Evolutionary conservation across 2,329 filamentous ascomycete genomes (phyloP).

Genomic region (Geosmithia flava): DNA sequence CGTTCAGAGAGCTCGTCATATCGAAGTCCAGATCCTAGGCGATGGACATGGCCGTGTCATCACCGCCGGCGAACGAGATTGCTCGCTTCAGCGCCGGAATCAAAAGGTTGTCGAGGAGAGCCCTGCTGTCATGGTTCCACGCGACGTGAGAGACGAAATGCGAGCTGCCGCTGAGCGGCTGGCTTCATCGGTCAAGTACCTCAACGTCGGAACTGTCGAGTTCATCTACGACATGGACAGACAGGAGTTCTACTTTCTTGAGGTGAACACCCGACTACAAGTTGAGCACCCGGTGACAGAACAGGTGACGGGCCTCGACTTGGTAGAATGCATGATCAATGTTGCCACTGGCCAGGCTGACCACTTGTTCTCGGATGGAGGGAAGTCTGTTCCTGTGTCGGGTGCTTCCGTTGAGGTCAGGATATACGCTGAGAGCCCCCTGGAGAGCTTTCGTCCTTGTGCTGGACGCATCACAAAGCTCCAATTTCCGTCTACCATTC

Average conservation of each 20-base stretch:
- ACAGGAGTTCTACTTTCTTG: constrained; percentile 24
- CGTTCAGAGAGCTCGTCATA: constrained; percentile 26
- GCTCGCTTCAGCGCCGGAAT: constrained; percentile 35
- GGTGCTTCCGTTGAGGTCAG: constrained; percentile 24
- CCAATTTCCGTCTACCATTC: constrained; percentile 35
- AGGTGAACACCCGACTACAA: constrained; percentile 27
- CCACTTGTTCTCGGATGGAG: neutral
- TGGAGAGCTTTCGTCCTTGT: constrained; percentile 43
- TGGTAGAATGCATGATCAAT: constrained; percentile 43
- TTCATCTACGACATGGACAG: constrained; percentile 21
- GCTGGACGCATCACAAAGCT: constrained; percentile 47
- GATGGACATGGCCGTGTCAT: constrained; percentile 27
- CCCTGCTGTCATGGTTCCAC: constrained; percentile 20
- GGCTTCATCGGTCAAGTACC: constrained; percentile 22
- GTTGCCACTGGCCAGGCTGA: constrained; percentile 10
- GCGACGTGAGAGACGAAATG: constrained; percentile 18
- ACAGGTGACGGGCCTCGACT: constrained; percentile 61
- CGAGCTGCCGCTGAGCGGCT: constrained; percentile 20
- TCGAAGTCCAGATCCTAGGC: constrained; percentile 38
- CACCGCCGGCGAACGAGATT: constrained; percentile 32
- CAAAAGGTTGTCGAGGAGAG: constrained; percentile 40
- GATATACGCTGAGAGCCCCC: constrained; percentile 37
- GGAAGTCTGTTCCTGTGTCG: neutral
- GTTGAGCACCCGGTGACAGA: constrained; percentile 46
- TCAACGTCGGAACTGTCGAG: constrained; percentile 29